These are phyloP conservation scores for Tritrichomonas musculus DNA, from an alignment of 208 protist species.

Conservation along the genomic window DNA sequence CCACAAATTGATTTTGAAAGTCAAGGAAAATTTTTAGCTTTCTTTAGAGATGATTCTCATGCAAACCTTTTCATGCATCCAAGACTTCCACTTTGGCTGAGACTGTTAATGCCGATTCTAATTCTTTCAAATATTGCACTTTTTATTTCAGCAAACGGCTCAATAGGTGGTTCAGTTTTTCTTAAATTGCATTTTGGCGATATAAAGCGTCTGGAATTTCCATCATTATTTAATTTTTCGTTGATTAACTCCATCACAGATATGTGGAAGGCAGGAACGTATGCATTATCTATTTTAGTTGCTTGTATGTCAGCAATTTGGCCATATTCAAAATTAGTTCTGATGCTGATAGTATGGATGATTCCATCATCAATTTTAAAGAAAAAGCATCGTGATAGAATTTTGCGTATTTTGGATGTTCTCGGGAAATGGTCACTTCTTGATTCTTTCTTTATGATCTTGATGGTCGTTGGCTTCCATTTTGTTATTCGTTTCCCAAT, in stretches of 20 bases:
- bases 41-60: background rate
- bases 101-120: background rate
- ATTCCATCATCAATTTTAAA: slow-evolving; percentile 57
- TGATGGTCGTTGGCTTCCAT: slow-evolving; percentile 73
- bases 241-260: slow-evolving; percentile 66
- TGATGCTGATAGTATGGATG: slow-evolving; percentile 59
- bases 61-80: background rate
- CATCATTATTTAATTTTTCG: slow-evolving; percentile 65
- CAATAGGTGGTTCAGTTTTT: background rate
- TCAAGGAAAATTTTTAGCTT: too few relatives aligned
- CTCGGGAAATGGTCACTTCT: slow-evolving; percentile 80
- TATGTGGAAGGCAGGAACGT: slow-evolving; percentile 68
- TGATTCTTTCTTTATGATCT: slow-evolving; percentile 73
- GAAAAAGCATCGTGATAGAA: slow-evolving; percentile 47
- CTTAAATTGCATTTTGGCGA: background rate
- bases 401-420: slow-evolving; percentile 66
- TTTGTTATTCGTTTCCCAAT: slow-evolving; percentile 48
- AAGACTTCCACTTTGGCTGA: background rate
- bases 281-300: slow-evolving; percentile 67
- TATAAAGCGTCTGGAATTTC: background rate
- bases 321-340: slow-evolving; percentile 76
- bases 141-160: background rate
- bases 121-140: background rate
- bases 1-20: too few relatives aligned
- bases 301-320: slow-evolving; percentile 75